phyloP scores from a whole-genome alignment of 805 yeast species.

The Saccharomycopsis sp. region DNA sequence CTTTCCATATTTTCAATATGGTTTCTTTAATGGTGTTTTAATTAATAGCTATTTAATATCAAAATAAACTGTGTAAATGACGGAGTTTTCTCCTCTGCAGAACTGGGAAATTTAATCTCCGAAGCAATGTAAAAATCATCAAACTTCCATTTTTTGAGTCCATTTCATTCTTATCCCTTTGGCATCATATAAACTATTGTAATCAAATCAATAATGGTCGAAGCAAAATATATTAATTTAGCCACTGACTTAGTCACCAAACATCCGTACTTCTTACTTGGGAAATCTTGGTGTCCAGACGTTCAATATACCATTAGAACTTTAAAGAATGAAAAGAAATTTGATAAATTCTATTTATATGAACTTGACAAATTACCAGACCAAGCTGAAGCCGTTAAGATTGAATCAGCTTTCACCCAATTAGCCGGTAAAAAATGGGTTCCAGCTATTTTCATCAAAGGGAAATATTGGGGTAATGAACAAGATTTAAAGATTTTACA shows the following conservation, averaged over 20 bases:
- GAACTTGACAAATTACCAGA: constrained; percentile 47
- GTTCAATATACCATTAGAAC: constrained; percentile 52
- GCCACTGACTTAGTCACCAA: constrained; percentile 38
- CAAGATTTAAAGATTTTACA: constrained; percentile 29
- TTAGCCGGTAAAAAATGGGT: constrained; percentile 57
- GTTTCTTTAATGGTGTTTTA: no score
- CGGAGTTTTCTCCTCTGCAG: no score
- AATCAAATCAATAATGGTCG: constrained; percentile 9
- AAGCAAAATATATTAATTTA: constrained; percentile 22
- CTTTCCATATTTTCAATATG: no score
- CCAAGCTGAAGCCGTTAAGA: constrained; percentile 37
- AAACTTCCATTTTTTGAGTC: no score
- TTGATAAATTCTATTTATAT: constrained; percentile 35
- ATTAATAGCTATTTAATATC: no score
- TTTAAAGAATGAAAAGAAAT: constrained; percentile 43
- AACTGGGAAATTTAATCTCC: no score
- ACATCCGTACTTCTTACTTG: constrained; percentile 44
- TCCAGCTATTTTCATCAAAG: constrained; percentile 55
- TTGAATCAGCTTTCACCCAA: constrained; percentile 47
- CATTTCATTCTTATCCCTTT: no score
- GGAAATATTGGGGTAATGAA: constrained; percentile 50
- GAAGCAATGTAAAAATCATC: no score
- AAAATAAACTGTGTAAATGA: no score
- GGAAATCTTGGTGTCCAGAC: constrained; percentile 75
- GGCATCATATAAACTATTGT: no score